phyloP scores from a whole-genome alignment of 2,329 filamentous ascomycete genomes.

The Ophiosphaerella narmari region DNA sequence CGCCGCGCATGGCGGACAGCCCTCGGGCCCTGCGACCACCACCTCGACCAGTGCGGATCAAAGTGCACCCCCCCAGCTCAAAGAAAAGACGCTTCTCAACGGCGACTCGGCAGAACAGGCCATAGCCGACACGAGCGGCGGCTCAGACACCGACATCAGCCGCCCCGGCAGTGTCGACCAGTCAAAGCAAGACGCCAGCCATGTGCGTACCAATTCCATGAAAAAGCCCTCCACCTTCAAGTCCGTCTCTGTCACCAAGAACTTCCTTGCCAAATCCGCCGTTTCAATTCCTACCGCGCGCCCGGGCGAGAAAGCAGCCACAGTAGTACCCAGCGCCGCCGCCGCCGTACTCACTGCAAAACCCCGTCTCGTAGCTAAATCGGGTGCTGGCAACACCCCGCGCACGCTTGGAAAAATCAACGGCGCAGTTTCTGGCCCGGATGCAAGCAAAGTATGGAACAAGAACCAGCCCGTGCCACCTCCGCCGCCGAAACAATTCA shows the following conservation, averaged over 20 bases:
- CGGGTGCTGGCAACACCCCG: conserved; percentile 62
- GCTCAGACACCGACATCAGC: conserved; percentile 76
- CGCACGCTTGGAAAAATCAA: conserved; percentile 61
- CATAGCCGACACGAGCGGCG: conserved; percentile 72
- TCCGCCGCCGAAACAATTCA: conserved; percentile 78
- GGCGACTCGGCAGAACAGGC: conserved; percentile 43
- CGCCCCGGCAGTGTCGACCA: conserved; percentile 59
- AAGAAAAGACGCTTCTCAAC: conserved; percentile 38
- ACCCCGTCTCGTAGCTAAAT: conserved; percentile 77
- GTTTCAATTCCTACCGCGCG: conserved; percentile 58
- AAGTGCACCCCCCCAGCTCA: conserved; percentile 15
- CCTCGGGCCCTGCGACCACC: conserved; percentile 42
- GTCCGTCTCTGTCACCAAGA: conserved; percentile 83
- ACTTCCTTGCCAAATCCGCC: conserved; percentile 75
- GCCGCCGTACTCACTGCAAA: conserved; percentile 60
- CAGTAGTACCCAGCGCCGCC: conserved; percentile 48
- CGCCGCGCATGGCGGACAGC: conserved; percentile 56
- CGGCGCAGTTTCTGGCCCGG: conserved; percentile 66
- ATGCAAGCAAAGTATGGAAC: conserved; percentile 81
- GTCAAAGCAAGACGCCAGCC: conserved; percentile 61
- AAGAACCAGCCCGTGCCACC: conserved; percentile 78
- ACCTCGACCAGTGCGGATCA: conserved; percentile 29
- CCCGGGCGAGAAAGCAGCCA: conserved; percentile 59
- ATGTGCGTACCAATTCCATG: conserved; percentile 61
- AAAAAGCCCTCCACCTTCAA: conserved; percentile 84